A percentile compares a stretch with the other conserved stretches of the same genome.
Conservation (phyloP, 495 filamentous ascomycete genomes). For the Alectoria sarmentosa region DNA sequence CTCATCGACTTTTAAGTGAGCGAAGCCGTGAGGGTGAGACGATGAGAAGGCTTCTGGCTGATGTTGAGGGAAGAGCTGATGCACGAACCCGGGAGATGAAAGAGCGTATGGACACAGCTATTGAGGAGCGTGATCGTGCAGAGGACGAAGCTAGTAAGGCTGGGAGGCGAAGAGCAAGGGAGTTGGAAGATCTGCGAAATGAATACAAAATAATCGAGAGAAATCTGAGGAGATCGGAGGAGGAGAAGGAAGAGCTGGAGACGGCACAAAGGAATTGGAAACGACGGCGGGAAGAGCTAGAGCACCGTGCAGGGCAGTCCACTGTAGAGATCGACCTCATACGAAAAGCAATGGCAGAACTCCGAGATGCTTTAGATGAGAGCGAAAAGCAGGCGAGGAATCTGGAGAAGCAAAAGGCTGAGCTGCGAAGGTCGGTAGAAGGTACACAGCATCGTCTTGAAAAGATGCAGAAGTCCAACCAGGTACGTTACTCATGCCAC, state of each 20-base stretch:
- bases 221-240: slow-evolving; percentile 56
- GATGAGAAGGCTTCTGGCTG: slow-evolving; percentile 81
- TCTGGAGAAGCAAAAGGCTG: slow-evolving; percentile 70
- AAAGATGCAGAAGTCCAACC: slow-evolving; percentile 68
- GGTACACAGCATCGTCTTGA: slow-evolving; percentile 70
- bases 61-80: slow-evolving; percentile 78
- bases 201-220: slow-evolving; percentile 76
- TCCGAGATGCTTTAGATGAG: slow-evolving; percentile 75
- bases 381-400: slow-evolving; percentile 78
- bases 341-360: slow-evolving; percentile 65
- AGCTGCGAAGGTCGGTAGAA: slow-evolving; percentile 68
- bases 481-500: slow-evolving; percentile 29
- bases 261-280: slow-evolving; percentile 66
- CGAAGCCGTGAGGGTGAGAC: slow-evolving; percentile 92
- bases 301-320: slow-evolving; percentile 58
- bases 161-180: slow-evolving; percentile 66
- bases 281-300: slow-evolving; percentile 63
- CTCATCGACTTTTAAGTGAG: slow-evolving; percentile 80
- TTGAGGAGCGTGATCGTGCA: slow-evolving; percentile 86
- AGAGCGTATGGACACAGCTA: slow-evolving; percentile 75
- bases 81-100: slow-evolving; percentile 78
- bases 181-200: slow-evolving; percentile 77
- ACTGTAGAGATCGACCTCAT: slow-evolving; percentile 66
- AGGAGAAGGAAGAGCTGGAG: slow-evolving; percentile 65
- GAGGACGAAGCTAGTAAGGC: slow-evolving; percentile 82